phyloP scores from a whole-genome alignment of 345 rosid species.

The Citrus mangshanensis region DNA sequence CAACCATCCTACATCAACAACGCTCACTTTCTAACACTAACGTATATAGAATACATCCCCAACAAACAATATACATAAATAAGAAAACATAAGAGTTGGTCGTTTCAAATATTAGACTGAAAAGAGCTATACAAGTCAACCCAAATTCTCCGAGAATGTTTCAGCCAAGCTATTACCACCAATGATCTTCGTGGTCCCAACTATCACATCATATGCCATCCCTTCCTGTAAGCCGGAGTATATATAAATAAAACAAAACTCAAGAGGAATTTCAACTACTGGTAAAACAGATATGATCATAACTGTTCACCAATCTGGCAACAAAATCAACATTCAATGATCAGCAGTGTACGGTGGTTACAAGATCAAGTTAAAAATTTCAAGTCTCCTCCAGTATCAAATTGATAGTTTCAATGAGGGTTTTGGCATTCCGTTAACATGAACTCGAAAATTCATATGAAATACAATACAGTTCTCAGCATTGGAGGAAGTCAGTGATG shows the following conservation, averaged over 20 bases:
- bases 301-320: neutral
- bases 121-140: conserved; percentile 30
- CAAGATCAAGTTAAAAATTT: neutral
- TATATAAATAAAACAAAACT: neutral
- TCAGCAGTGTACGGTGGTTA: neutral
- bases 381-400: neutral
- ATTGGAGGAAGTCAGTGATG: neutral
- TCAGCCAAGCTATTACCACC: conserved; percentile 66
- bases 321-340: neutral
- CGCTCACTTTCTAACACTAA: neutral
- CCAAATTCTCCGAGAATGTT: conserved; percentile 54
- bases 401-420: neutral
- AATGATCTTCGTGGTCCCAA: conserved; percentile 81
- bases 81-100: neutral
- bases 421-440: neutral
- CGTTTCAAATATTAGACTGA: neutral
- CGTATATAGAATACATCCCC: neutral
- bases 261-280: neutral
- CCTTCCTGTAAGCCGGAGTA: conserved; percentile 60
- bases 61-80: neutral
- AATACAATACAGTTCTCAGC: no score
- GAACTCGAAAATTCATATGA: neutral
- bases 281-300: neutral
- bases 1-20: no score
- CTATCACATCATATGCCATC: conserved; percentile 86